phyloP scores from a whole-genome alignment of 371 early-diverging fungal species.

The Basidiobolus heterosporus region DNA sequence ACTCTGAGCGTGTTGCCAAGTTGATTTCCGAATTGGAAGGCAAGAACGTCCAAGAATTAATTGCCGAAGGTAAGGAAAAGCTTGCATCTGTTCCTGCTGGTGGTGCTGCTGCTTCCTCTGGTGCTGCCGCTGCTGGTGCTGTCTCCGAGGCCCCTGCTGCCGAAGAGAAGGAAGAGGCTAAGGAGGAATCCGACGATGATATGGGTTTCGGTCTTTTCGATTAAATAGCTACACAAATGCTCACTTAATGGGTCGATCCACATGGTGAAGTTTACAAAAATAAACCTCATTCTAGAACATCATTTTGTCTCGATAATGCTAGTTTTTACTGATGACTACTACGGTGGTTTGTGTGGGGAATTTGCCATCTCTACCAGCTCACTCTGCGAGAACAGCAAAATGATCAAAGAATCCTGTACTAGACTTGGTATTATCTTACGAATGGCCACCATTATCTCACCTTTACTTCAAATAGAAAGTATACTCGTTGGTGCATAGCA shows the following conservation, averaged over 20 bases:
- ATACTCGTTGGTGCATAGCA: conserved; percentile 21
- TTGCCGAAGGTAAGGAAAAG: conserved; percentile 75
- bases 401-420: conserved; percentile 15
- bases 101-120: conserved; percentile 53
- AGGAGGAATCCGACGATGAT: conserved; percentile 29
- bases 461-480: conserved; percentile 24
- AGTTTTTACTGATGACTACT: no score
- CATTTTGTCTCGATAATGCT: no score
- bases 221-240: conserved; percentile 10
- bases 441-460: conserved; percentile 22
- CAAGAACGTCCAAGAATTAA: conserved; percentile 71
- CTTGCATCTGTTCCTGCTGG: conserved; percentile 82
- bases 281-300: no score
- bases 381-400: conserved; percentile 10
- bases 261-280: no score
- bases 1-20: conserved; percentile 53
- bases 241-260: no score
- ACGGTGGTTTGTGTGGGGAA: conserved; percentile 44
- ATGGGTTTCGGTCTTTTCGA: conserved; percentile 40
- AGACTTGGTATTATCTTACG: conserved; percentile 38
- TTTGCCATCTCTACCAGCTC: conserved; percentile 35
- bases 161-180: conserved; percentile 27
- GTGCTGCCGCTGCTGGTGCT: conserved; percentile 20
- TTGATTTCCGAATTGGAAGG: conserved; percentile 70
- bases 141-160: conserved; percentile 13